Conservation (phyloP, 768 basidiomycete genomes). For the Naganishia onofrii region DNA sequence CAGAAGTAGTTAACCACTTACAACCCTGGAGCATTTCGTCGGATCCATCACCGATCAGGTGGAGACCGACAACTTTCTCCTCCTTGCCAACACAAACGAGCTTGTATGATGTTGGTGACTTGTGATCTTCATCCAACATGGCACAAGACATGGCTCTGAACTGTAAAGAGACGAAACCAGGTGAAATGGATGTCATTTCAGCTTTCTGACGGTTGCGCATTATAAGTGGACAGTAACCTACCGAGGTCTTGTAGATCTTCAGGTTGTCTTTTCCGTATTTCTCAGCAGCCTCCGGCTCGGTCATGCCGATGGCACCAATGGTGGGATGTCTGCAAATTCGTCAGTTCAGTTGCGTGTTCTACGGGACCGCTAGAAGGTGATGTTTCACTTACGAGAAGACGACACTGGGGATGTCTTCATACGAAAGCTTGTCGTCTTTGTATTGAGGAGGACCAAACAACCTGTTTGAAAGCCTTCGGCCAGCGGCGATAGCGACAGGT, state of each 20-base stretch:
- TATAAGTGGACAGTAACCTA: conserved; percentile 34
- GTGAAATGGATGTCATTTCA: too few species aligned
- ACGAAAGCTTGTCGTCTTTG: conserved; percentile 81
- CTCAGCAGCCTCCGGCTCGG: conserved; percentile 82
- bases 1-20: conserved; percentile 35
- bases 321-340: conserved; percentile 71
- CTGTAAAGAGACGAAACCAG: too few species aligned
- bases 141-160: conserved; percentile 79
- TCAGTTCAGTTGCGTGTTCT: neutral
- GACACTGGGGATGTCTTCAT: conserved; percentile 87
- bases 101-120: conserved; percentile 93
- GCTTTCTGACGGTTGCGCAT: too few species aligned
- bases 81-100: conserved; percentile 80
- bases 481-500: conserved; percentile 96
- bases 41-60: conserved; percentile 84
- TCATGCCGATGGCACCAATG: conserved; percentile 91
- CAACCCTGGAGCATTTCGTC: conserved; percentile 97
- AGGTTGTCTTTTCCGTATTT: conserved; percentile 77
- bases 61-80: conserved; percentile 93
- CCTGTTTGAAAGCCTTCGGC: conserved; percentile 79
- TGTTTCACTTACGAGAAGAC: conserved; percentile 84
- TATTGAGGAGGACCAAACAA: conserved; percentile 82
- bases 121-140: conserved; percentile 81
- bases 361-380: neutral
- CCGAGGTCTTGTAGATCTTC: conserved; percentile 75